Evolutionary conservation across 352 stramenopile species (phyloP), one percentile per base, ranked within the genome.

Genomic region (Pythium angustatum): DNA sequence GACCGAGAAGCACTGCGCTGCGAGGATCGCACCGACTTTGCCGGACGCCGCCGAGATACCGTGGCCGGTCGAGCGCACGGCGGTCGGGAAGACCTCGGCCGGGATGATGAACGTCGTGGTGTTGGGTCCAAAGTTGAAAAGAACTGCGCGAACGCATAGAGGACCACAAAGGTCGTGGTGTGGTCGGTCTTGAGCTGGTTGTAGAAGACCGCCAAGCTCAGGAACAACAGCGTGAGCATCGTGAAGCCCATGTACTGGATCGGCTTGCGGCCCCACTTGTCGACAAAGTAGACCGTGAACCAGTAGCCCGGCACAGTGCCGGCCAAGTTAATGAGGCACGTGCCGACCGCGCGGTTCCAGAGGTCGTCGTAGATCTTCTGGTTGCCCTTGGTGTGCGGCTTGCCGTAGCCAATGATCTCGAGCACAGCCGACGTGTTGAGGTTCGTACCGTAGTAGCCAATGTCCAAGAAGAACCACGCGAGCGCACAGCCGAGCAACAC

Each of bases 71-170:
- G 85, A 94, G 38, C 88, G 75, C 67, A 93, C 78, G 41, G 87
- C 77, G 31, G 86, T 95, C 2, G 85, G 86, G 66, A 95, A 94
- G 3, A 93, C 75, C 67, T 95, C 88, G 5, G 86, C 80, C 1
- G 88, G 85, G 60, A 95, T 89, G 53, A 96, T 82, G 72, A 95
- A 96, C 17, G 88, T 96, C 17, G 88, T 95, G 41, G 78, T 70
- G 67, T 89, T 89, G 44, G 83, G 81, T 1, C 81, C 81, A 64
- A 93, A 62, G 54, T 62, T 53, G 67, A 83, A 83, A 82, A 83
- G 66, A 86, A 83, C 60, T 83, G 73, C 49, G 77, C 72, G 54
- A 87, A 78, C 55, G 71, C 60, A 68, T 83, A 80, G 58, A 84
- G 77, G 58, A 81, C 68, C 27, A 84, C 72, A 56, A 84, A 83